phyloP scores from a whole-genome alignment of 495 filamentous ascomycete species.

The Penicillium chermesinum region DNA sequence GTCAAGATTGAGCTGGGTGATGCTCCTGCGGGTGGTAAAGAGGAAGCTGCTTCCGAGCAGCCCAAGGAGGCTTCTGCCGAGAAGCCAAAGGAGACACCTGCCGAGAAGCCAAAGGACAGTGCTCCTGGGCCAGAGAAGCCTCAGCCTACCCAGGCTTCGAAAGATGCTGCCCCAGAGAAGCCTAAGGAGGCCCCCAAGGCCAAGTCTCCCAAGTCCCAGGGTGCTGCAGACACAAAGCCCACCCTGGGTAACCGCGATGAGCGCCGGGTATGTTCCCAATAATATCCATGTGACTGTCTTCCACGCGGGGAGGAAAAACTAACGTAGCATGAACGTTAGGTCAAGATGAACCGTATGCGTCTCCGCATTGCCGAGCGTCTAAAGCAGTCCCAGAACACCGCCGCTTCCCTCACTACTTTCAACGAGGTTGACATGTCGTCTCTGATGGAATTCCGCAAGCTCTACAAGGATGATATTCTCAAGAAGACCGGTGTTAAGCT shows the following conservation, averaged over 20 bases:
- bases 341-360: slow-evolving; percentile 99
- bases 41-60: slow-evolving; percentile 32
- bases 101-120: slow-evolving; percentile 35
- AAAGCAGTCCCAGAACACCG: slow-evolving; percentile 98
- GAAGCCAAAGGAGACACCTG: slow-evolving; percentile 31
- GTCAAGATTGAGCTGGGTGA: slow-evolving; percentile 77
- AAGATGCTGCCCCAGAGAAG: slow-evolving; percentile 41
- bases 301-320: no score
- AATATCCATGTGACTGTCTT: no score
- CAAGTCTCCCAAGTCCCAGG: slow-evolving; percentile 25
- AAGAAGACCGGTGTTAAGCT: slow-evolving; percentile 98
- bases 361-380: slow-evolving; percentile 93
- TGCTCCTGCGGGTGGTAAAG: slow-evolving; percentile 49
- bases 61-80: slow-evolving; percentile 33
- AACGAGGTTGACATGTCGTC: slow-evolving; percentile 99
- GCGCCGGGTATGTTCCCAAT: slow-evolving; percentile 75
- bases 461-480: slow-evolving; percentile 92
- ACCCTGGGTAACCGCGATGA: slow-evolving; percentile 76
- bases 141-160: slow-evolving; percentile 40
- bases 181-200: slow-evolving; percentile 21
- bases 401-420: slow-evolving; percentile 95
- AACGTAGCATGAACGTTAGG: slow-evolving; percentile 44
- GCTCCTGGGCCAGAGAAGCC: slow-evolving; percentile 36
- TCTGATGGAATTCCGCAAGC: slow-evolving; percentile 92
- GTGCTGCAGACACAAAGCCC: slow-evolving; percentile 25